phyloP scores from a whole-genome alignment of 2,329 filamentous ascomycete genomes.

The Nigrospora osmanthi region DNA sequence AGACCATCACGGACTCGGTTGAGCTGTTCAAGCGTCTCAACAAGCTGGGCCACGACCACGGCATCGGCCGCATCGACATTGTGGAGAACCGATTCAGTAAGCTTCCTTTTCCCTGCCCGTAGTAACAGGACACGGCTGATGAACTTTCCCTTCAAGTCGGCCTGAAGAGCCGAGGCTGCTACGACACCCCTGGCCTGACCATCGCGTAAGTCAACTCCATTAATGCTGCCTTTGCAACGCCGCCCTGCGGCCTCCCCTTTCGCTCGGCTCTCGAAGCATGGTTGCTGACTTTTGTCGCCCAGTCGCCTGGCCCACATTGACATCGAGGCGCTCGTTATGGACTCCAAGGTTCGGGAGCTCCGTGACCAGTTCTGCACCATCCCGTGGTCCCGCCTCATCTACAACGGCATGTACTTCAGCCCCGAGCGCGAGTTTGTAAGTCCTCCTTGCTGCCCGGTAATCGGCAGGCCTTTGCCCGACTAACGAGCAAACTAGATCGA shows the following conservation, averaged over 20 bases:
- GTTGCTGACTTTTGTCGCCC: no score
- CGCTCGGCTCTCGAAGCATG: no score
- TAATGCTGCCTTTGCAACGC: no score
- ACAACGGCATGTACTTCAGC: conserved; percentile 44
- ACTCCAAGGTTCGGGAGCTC: conserved; percentile 48
- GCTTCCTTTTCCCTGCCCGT: not conserved
- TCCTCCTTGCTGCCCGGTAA: not conserved
- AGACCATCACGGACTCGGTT: conserved; percentile 59
- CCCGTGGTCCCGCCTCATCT: conserved; percentile 37
- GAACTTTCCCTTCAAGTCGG: not conserved
- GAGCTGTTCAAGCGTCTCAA: conserved; percentile 68
- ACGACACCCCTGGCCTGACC: conserved; percentile 36
- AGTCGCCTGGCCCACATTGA: conserved; percentile 22
- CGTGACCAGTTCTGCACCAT: conserved; percentile 50
- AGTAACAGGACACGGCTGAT: not conserved
- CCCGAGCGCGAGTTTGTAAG: conserved; percentile 40
- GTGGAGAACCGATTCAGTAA: conserved; percentile 47
- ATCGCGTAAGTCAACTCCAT: not conserved
- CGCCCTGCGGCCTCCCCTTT: no score
- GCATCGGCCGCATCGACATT: conserved; percentile 76
- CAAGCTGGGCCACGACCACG: conserved; percentile 62
- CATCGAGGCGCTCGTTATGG: conserved; percentile 49
- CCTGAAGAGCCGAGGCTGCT: conserved; percentile 39
- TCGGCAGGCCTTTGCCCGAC: no score
- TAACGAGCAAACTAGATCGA: conserved; percentile 38